A percentile compares a stretch with the other conserved stretches of the same genome.
Evolutionary conservation across 306 rosid species (phyloP).

Genomic region (Malus domestica): DNA sequence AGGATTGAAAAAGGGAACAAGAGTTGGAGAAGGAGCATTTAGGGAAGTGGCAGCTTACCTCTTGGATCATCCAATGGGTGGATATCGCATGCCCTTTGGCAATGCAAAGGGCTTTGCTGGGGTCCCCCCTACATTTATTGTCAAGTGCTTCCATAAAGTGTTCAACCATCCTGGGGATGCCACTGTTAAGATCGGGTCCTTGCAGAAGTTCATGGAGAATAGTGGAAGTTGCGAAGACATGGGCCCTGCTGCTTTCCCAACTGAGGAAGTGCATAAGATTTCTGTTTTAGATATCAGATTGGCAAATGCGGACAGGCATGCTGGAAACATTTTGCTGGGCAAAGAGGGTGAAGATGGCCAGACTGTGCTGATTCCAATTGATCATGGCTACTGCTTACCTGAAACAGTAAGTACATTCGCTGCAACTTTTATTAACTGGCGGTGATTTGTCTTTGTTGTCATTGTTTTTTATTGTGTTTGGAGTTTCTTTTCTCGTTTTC

Average conservation of each 20-base stretch:
- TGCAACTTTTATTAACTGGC: constrained; percentile 3
- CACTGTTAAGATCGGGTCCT: constrained; percentile 75
- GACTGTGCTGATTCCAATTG: constrained; percentile 73
- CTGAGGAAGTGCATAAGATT: constrained; percentile 82
- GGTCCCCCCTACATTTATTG: constrained; percentile 77
- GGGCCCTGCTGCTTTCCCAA: constrained; percentile 77
- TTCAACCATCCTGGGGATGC: constrained; percentile 61
- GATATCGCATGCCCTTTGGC: constrained; percentile 45
- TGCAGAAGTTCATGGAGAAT: constrained; percentile 85
- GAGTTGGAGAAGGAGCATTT: constrained; percentile 89
- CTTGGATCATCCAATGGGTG: constrained; percentile 70
- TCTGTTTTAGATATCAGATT: constrained; percentile 75
- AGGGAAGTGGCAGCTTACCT: constrained; percentile 98
- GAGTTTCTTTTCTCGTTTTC: neutral
- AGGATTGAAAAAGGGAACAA: constrained; percentile 88
- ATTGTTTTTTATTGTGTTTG: neutral
- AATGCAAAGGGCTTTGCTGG: constrained; percentile 75
- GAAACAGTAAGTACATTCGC: constrained; percentile 49
- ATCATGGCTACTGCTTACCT: constrained; percentile 97
- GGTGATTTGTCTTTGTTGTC: constrained; percentile 1
- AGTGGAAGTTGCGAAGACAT: constrained; percentile 91
- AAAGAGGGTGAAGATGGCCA: constrained; percentile 45
- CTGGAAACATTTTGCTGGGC: constrained; percentile 73
- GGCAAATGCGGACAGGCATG: constrained; percentile 93
- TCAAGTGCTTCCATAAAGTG: constrained; percentile 53